Conservation (phyloP, 257 asterid genomes). For the Osmanthus fragrans region DNA sequence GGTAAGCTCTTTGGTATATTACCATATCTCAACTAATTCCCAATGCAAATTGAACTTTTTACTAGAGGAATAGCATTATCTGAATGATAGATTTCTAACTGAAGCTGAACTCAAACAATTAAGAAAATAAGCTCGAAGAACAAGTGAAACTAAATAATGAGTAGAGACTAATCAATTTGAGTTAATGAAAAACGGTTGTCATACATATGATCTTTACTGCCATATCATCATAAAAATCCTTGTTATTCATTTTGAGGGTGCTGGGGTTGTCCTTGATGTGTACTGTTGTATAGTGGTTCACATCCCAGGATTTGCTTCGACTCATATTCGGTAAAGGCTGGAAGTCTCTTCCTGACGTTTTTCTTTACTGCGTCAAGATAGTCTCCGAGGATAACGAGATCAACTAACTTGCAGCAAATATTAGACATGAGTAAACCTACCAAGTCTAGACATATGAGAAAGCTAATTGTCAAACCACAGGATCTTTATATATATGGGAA, state of each 20-base stretch:
- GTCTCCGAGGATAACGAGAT: constrained; percentile 60
- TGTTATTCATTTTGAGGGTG: constrained; percentile 21
- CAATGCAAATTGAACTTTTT: no score
- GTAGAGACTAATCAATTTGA: neutral
- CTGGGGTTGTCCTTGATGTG: constrained; percentile 34
- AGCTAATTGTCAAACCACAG: neutral
- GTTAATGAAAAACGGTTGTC: constrained; percentile 5
- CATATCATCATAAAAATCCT: constrained; percentile 39
- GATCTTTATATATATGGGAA: no score
- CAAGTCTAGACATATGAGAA: neutral
- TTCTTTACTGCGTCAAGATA: constrained; percentile 55
- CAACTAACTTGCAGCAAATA: constrained; percentile 41
- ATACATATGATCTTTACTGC: constrained; percentile 28
- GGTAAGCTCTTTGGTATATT: neutral
- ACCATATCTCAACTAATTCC: neutral
- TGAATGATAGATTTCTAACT: neutral
- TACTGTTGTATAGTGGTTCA: constrained; percentile 44
- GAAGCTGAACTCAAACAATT: neutral
- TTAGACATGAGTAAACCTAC: neutral
- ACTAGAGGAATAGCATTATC: neutral
- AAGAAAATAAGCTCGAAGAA: neutral
- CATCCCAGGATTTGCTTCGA: constrained; percentile 50
- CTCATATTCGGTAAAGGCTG: constrained; percentile 45
- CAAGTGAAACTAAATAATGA: neutral
- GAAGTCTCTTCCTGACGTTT: constrained; percentile 46